Evolutionary conservation across 805 yeast species (phyloP), one percentile per base, ranked within the genome.

Genomic region (Yamadazyma tumulicola): DNA sequence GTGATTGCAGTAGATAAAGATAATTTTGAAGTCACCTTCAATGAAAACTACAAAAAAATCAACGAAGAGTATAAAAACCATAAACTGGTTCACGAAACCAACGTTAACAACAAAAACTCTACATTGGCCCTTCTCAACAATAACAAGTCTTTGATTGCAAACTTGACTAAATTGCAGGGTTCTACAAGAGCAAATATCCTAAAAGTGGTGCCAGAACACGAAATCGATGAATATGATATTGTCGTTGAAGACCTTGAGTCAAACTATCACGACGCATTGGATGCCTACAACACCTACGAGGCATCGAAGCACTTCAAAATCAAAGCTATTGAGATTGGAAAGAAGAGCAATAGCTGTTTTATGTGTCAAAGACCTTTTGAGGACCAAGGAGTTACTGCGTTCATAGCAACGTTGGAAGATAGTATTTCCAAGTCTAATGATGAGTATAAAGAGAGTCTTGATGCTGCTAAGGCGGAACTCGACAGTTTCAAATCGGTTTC

Each of bases 301-400:
- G 84, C 87, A 2, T 80, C 89, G 0, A 63, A 76, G 17, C 75
- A 75, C 26, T 88, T 81, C 57, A 87, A 85, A 49, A 57, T 68
- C 15, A 75, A 75, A 28, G 96, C 96, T 0, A 57, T 84, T 8
- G 72, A 75, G 19, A 55, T 73, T 26, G 93, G 95, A 0, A 59
- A 75, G 18, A 49, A 53, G 4, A 68, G 72, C 6, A 69, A 78
- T 8, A 66, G 74, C 31, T 91, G 97, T 56, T 61, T 80, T 27
- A 61, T 89, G 28, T 91, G 97, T 55, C 74, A 75, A 13, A 67
- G 95, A 32, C 65, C 71, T 9, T 84, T 88, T 57, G 73, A 72
- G 11, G 64, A 61, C 7, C 56, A 51, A 1, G 64, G 57, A n/a
- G 45, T 60, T 15, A 38, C 48, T 1, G 39, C 35, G 4, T 67